Evolutionary conservation across 2,329 filamentous ascomycete genomes (phyloP), one percentile per base, ranked within the genome.

Genomic region (Pyrenophora seminiperda): DNA sequence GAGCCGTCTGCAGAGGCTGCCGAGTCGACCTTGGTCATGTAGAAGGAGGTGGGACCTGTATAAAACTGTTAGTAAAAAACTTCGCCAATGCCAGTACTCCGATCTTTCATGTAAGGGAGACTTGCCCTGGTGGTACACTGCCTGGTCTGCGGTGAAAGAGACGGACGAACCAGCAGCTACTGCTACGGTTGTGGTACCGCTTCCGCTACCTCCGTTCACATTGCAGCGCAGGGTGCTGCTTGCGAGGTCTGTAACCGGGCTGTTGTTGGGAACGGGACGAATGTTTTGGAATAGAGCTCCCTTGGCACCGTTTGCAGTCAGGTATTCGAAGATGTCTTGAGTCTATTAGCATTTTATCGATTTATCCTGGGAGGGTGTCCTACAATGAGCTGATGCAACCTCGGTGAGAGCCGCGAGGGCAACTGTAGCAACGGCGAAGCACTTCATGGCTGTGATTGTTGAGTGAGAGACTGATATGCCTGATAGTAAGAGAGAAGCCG

Each of bases 81-180:
- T n/a, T n/a, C n/a, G n/a, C n/a, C n/a, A n/a, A n/a, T n/a, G n/a
- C n/a, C n/a, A n/a, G n/a, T n/a, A n/a, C n/a, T n/a, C n/a, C n/a
- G n/a, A n/a, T n/a, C n/a, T n/a, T n/a, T n/a, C n/a, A n/a, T n/a
- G n/a, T n/a, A n/a, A n/a, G n/a, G n/a, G n/a, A n/a, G n/a, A n/a
- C n/a, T n/a, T n/a, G n/a, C 7, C 71, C 39, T 73, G 71, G 50
- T 74, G 72, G 54, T 74, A 74, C 6, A 74, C 70, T 7, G 68
- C 68, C 14, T 59, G 56, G 38, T 74, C 71, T 5, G 71, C 66
- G 3, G 67, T 71, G 58, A 73, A 73, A 1, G 65, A 64, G 29
- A 74, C 61, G 3, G 54, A 61, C 5, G 63, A 66, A 14, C 72
- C 72, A 27, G 72, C 70, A 46, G 68, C 65, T 1, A 74, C 71